Percentiles rank a stretch among this genome's conserved stretches.
Conservation (phyloP, 2,329 filamentous ascomycete genomes). For the Ilyonectria robusta region DNA sequence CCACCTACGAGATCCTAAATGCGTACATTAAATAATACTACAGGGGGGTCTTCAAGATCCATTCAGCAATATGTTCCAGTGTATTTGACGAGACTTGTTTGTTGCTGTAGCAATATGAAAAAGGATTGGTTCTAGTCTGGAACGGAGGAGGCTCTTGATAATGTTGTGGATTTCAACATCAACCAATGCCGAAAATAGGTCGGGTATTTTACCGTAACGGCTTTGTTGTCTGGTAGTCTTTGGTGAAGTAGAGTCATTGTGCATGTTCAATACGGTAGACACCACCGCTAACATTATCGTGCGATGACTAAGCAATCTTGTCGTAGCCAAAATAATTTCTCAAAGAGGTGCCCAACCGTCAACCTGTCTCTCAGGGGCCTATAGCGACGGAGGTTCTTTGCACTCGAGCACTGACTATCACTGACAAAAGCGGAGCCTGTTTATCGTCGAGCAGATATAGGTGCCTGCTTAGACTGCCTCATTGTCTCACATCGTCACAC, state of each 20-base stretch:
- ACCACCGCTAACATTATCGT: background rate
- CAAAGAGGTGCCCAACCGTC: conserved; percentile 13
- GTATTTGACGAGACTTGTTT: too few relatives aligned
- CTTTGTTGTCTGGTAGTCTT: background rate
- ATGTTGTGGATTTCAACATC: too few relatives aligned
- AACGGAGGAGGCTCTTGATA: too few relatives aligned
- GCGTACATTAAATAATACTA: background rate
- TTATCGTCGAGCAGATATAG: conserved; percentile 14
- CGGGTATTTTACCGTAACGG: too few relatives aligned
- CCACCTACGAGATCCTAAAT: background rate
- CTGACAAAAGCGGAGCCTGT: conserved; percentile 6
- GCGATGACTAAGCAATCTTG: conserved; percentile 28
- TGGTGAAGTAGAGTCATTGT: background rate
- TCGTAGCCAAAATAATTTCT: conserved; percentile 28
- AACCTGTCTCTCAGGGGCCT: conserved; percentile 1
- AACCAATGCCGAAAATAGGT: too few relatives aligned
- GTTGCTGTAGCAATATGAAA: too few relatives aligned
- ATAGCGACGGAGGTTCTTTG: conserved; percentile 3
- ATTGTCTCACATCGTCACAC: background rate
- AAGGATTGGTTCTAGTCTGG: too few relatives aligned
- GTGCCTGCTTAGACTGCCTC: conserved; percentile 6
- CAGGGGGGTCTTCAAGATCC: background rate
- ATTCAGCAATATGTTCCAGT: too few relatives aligned
- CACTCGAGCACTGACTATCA: conserved; percentile 5
- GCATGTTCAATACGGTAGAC: background rate